Evolutionary conservation across 1,139 yeast genomes (phyloP).

Genomic region (Saccharomyces hybrid): DNA sequence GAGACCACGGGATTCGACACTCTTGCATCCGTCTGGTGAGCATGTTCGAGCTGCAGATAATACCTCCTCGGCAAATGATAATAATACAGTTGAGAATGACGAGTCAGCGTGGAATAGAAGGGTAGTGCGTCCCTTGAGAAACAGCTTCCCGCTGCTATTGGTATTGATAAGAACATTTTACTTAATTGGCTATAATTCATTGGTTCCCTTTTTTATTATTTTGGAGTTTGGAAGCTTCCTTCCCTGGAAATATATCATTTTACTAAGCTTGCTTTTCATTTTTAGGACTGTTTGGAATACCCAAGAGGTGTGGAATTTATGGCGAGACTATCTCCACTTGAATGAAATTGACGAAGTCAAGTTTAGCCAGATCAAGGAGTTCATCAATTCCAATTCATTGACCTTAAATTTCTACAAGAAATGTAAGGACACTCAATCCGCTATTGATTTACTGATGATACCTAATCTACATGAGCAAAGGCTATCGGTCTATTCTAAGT

Average conservation of each 20-base stretch:
- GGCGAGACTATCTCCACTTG: slow-evolving; percentile 20
- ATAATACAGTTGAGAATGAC: neutral
- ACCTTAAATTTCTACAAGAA: slow-evolving; percentile 4
- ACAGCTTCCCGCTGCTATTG: neutral
- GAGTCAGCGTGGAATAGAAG: neutral
- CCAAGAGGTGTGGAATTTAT: slow-evolving; percentile 22
- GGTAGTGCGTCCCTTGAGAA: neutral
- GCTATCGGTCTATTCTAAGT: neutral
- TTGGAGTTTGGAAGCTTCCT: slow-evolving; percentile 17
- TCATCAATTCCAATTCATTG: slow-evolving; percentile 7
- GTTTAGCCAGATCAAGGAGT: slow-evolving; percentile 10
- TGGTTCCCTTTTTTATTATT: slow-evolving; percentile 18
- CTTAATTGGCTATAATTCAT: slow-evolving; percentile 18
- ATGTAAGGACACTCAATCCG: slow-evolving; percentile 3
- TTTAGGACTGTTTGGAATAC: slow-evolving; percentile 19
- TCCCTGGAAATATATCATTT: slow-evolving; percentile 14
- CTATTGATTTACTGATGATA: slow-evolving; percentile 3
- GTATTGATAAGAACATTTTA: slow-evolving; percentile 15
- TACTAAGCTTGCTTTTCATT: slow-evolving; percentile 13
- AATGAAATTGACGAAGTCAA: slow-evolving; percentile 14
- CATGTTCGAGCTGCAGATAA: neutral
- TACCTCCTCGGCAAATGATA: neutral
- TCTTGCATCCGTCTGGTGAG: neutral
- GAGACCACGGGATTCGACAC: neutral
- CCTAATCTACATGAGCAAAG: slow-evolving; percentile 3